These are phyloP conservation scores for Fusarium austroafricanum DNA, from an alignment of 2,329 filamentous ascomycete genomes.

Conservation along the genomic window DNA sequence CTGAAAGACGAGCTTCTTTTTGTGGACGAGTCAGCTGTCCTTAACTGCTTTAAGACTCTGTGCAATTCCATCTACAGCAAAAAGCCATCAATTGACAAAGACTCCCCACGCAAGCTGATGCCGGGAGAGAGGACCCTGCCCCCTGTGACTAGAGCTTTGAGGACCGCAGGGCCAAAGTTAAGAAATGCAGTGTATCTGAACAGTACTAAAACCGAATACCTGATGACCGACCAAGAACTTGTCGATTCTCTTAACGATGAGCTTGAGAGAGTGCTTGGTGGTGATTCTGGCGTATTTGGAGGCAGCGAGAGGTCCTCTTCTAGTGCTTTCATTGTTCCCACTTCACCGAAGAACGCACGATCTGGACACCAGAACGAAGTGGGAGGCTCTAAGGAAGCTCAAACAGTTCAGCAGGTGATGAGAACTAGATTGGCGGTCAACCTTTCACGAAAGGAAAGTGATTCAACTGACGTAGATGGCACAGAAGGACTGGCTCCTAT, in stretches of 20 bases:
- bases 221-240: slow-evolving; percentile 14
- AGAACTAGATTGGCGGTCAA: slow-evolving; percentile 49
- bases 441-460: slow-evolving; percentile 49
- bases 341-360: neutral
- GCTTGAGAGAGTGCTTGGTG: slow-evolving; percentile 9
- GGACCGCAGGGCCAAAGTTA: neutral
- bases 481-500: slow-evolving; percentile 41
- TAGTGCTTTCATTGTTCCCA: neutral
- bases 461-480: slow-evolving; percentile 47
- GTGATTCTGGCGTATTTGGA: neutral
- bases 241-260: slow-evolving; percentile 24
- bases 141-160: neutral
- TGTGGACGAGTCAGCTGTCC: slow-evolving; percentile 60
- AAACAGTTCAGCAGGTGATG: slow-evolving; percentile 38
- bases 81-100: neutral
- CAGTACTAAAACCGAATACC: neutral
- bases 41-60: slow-evolving; percentile 60
- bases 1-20: slow-evolving; percentile 80
- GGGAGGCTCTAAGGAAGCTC: neutral
- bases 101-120: neutral
- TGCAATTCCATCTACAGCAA: slow-evolving; percentile 55
- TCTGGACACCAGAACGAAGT: neutral
- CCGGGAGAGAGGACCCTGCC: neutral
- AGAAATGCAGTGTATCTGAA: neutral
- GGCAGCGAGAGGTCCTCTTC: neutral